Evolutionary conservation across 2,329 filamentous ascomycete genomes (phyloP).

Genomic region (Cyclaneusma minus): DNA sequence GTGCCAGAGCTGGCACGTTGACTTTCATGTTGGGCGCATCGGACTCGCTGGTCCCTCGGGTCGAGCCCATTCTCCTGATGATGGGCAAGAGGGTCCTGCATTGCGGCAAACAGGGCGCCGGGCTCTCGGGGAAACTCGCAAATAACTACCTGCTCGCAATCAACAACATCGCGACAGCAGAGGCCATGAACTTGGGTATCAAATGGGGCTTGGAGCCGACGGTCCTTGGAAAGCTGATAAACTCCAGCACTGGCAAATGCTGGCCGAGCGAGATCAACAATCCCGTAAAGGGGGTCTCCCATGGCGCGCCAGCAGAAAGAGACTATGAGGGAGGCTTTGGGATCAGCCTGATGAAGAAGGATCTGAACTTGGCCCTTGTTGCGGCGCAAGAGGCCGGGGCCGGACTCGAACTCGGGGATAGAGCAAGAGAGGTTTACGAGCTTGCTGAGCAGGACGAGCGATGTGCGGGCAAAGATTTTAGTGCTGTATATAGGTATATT

Average conservation of each 20-base stretch:
- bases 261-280: slow-evolving; percentile 97
- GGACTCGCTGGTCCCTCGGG: slow-evolving; percentile 40
- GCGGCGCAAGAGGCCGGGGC: slow-evolving; percentile 55
- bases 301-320: slow-evolving; percentile 56
- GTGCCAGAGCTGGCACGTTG: slow-evolving; percentile 70
- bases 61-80: slow-evolving; percentile 53
- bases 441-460: slow-evolving; percentile 42
- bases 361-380: slow-evolving; percentile 56
- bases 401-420: slow-evolving; percentile 45
- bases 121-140: slow-evolving; percentile 81
- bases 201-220: slow-evolving; percentile 42
- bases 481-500: slow-evolving; percentile 63
- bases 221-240: slow-evolving; percentile 72
- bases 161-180: slow-evolving; percentile 65
- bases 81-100: slow-evolving; percentile 85
- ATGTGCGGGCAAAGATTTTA: slow-evolving; percentile 62
- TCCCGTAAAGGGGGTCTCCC: slow-evolving; percentile 73
- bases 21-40: slow-evolving; percentile 90
- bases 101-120: slow-evolving; percentile 70
- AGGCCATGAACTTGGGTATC: slow-evolving; percentile 52
- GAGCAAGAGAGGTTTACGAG: slow-evolving; percentile 52
- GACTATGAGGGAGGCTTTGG: slow-evolving; percentile 70
- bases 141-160: slow-evolving; percentile 96
- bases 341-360: slow-evolving; percentile 67
- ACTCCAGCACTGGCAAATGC: slow-evolving; percentile 83